Evolutionary conservation across 1,139 yeast genomes (phyloP), one percentile per base, ranked within the genome.

Genomic region (Candida pseudoviswanathii): DNA sequence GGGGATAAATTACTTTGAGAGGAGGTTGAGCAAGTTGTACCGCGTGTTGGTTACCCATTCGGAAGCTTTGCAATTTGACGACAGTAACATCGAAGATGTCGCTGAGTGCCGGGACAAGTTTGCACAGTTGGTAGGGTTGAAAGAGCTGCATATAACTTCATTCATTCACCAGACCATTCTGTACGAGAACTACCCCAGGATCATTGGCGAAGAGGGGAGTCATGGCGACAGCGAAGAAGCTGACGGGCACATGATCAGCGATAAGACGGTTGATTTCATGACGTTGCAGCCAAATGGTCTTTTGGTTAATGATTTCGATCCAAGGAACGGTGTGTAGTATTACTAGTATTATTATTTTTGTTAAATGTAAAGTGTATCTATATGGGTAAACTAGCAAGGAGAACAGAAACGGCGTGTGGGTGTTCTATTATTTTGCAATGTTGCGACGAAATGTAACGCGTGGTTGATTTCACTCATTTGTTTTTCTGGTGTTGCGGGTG

Each of bases 141-240:
- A 49, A 9, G 78, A 73, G 52, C 54, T 57, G 2, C 63, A 63
- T 30, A 65, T 73, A 38, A 56, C 51, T 10, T 51, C 60, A n/a
- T 73, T 74, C 54, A 49, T 57, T 32, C 55, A 54, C 5, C 68
- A 74, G 3, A 45, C 53, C 29, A 68, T 73, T 9, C 50, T 54
- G 42, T 57, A 63, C 2, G 53, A 56, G 26, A 72, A 73, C 54
- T 73, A 67, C 51, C 77, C 77, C 1, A 59, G 56, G 43, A 31
- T 48, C 6, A n/a, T n/a, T 25, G 41, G 31, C 9, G 41, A 54
- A n/a, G 46, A 32, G n/a, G 22, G 7, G 11, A 22, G 7, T 2
- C 5, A n/a, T 25, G 8, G 16, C 7, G 30, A 24, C 16, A 5
- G 5, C 1, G 21, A 24, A 8, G 30, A 24, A 9, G 27, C 21